Evolutionary conservation across 2,329 filamentous ascomycete genomes (phyloP).

Genomic region (Huntiella decipiens): DNA sequence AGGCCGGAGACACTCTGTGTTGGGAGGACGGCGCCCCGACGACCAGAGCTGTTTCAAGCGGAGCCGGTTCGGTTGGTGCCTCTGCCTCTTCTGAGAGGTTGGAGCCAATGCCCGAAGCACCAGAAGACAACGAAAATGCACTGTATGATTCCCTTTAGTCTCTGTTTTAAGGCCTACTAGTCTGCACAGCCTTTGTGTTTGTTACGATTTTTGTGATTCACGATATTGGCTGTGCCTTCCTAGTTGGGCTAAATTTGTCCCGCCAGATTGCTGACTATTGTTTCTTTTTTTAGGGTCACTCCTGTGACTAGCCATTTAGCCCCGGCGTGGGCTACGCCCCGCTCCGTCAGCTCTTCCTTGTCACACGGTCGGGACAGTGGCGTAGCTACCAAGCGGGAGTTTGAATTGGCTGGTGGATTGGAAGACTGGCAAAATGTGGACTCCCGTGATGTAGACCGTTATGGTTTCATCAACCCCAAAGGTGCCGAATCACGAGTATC

Average conservation of each 20-base stretch:
- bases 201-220: too few relatives aligned
- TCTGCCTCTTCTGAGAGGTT: constrained; percentile 24
- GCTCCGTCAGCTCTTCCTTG: constrained; percentile 24
- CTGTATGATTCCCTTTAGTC: constrained; percentile 3
- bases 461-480: constrained; percentile 42
- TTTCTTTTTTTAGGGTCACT: constrained; percentile 11
- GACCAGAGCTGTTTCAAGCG: background rate
- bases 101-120: constrained; percentile 31
- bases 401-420: constrained; percentile 37
- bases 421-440: constrained; percentile 51
- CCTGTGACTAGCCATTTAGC: constrained; percentile 14
- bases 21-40: constrained; percentile 29
- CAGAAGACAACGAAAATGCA: constrained; percentile 26
- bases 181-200: too few relatives aligned
- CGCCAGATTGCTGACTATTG: constrained; percentile 1
- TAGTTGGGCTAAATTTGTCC: background rate
- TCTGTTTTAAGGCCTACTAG: too few relatives aligned
- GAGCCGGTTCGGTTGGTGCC: background rate
- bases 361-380: constrained; percentile 23
- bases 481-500: constrained; percentile 20
- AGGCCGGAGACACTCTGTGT: constrained; percentile 32
- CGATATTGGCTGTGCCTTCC: constrained; percentile 9
- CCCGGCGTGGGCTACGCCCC: constrained; percentile 20
- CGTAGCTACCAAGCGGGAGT: constrained; percentile 19
- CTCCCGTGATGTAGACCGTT: constrained; percentile 43